These are phyloP conservation scores for Lecanoromycetidae sp. DNA, from an alignment of 2,329 filamentous ascomycete species.

Conservation along the genomic window DNA sequence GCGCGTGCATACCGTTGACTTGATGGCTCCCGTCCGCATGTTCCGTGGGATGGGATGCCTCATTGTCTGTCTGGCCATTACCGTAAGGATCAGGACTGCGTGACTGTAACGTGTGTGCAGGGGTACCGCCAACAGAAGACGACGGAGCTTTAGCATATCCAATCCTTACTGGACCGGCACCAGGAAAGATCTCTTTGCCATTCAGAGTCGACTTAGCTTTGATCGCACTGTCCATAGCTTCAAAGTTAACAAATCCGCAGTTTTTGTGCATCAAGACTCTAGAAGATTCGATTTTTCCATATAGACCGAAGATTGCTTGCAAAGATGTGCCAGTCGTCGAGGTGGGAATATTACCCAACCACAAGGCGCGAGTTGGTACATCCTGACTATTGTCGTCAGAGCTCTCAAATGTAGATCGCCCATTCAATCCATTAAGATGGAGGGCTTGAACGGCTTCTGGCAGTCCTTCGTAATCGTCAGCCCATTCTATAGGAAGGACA, in stretches of 20 bases:
- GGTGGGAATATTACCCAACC: conserved; percentile 94
- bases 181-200: conserved; percentile 96
- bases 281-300: conserved; percentile 80
- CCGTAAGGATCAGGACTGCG: conserved; percentile 78
- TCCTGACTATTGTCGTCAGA: conserved; percentile 71
- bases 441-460: conserved; percentile 72
- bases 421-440: conserved; percentile 55
- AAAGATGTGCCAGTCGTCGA: conserved; percentile 93
- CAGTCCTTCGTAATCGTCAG: conserved; percentile 67
- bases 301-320: conserved; percentile 89
- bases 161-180: conserved; percentile 85
- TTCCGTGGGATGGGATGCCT: conserved; percentile 18
- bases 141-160: conserved; percentile 96
- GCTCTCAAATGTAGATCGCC: conserved; percentile 52
- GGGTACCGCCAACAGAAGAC: conserved; percentile 64
- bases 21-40: conserved; percentile 27
- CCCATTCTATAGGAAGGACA: conserved; percentile 49
- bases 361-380: conserved; percentile 81
- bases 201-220: conserved; percentile 80
- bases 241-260: conserved; percentile 97
- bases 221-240: conserved; percentile 79
- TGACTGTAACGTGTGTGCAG: conserved; percentile 80
- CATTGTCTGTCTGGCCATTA: conserved; percentile 22
- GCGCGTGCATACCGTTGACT: conserved; percentile 31
- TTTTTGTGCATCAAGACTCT: conserved; percentile 96